phyloP scores from a whole-genome alignment of 768 basidiomycete species.

The Leccinum truebloodii region DNA sequence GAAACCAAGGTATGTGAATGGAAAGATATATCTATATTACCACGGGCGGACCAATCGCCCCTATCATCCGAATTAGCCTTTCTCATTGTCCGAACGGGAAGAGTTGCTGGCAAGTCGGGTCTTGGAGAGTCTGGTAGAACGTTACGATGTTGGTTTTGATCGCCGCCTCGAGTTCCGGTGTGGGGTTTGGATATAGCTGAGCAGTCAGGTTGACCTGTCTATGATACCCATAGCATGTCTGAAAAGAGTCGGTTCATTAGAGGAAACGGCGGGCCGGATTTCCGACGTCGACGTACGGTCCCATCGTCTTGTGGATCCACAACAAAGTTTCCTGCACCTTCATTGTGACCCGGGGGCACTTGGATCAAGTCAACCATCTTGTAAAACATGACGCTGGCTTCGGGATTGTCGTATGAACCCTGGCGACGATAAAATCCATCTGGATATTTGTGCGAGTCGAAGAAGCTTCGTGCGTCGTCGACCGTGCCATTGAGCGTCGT shows the following conservation, averaged over 20 bases:
- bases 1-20: no score
- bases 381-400: slow-evolving; percentile 4
- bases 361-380: neutral
- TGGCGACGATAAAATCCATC: slow-evolving; percentile 23
- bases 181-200: slow-evolving; percentile 25
- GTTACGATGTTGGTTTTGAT: slow-evolving; percentile 25
- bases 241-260: slow-evolving; percentile 2
- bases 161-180: slow-evolving; percentile 17
- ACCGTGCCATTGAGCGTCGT: slow-evolving; percentile 19
- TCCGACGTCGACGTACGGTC: slow-evolving; percentile 11
- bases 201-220: slow-evolving; percentile 22
- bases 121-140: slow-evolving; percentile 13
- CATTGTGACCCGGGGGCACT: slow-evolving; percentile 19
- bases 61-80: neutral
- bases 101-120: slow-evolving; percentile 15
- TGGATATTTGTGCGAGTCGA: slow-evolving; percentile 18
- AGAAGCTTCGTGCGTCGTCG: slow-evolving; percentile 23
- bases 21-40: slow-evolving; percentile 4
- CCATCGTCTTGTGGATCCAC: slow-evolving; percentile 9
- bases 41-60: neutral
- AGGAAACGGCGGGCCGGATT: neutral
- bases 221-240: slow-evolving; percentile 24
- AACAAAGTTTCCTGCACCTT: slow-evolving; percentile 21
- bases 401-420: slow-evolving; percentile 3
- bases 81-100: slow-evolving; percentile 22